Base-by-base conservation (phyloP, 352 stramenopile species). In the Aphanomyces stellatus region DNA sequence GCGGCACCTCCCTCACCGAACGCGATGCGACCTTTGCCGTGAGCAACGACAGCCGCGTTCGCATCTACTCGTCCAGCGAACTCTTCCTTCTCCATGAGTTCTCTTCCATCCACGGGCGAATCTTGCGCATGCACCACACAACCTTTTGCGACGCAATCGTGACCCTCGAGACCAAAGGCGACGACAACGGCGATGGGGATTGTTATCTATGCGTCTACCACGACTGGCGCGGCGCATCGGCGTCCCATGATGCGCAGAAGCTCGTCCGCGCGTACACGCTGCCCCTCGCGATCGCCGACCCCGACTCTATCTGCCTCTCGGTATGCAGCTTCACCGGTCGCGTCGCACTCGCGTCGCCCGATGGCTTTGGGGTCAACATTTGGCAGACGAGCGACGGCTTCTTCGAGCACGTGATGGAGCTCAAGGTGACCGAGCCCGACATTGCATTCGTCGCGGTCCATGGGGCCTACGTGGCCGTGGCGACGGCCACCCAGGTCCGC, bases 321-420 rank as follows among this genome's bases (percentile, higher is more conserved):
- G 85, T 94, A 1, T 94, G 85, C 71, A 90, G 81, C 76, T 91
- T 90, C 70, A 90, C 85, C 7, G 85, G 85, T 0, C 79, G 85
- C 35, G 84, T 94, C 1, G 79, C 82, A 8, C 79, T 94, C 5
- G 83, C 81, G 4, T 91, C 88, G 78, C 41, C 60, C 13, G 30
- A 41, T 41, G 81, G 83, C 19, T 76, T 77, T 8, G 75, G 88
- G 30, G 62, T 94, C 43, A 94, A 94, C 63, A 82, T 94, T 19
- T 94, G 85, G 85, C 85, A 94, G 65, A 92, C 83, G 66, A 91
- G 83, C 53, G 78, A 74, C 42, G 83, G 83, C 51, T 91, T 94
- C 70, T 94, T 94, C 59, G 83, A 94, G 76, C 85, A 94, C 65
- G 82, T 94, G n/a, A 85, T 94, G 77, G 85, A 94, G 70, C 75